Evolutionary conservation across 495 filamentous ascomycete genomes (phyloP).

Genomic region (Penicillium nucicola): DNA sequence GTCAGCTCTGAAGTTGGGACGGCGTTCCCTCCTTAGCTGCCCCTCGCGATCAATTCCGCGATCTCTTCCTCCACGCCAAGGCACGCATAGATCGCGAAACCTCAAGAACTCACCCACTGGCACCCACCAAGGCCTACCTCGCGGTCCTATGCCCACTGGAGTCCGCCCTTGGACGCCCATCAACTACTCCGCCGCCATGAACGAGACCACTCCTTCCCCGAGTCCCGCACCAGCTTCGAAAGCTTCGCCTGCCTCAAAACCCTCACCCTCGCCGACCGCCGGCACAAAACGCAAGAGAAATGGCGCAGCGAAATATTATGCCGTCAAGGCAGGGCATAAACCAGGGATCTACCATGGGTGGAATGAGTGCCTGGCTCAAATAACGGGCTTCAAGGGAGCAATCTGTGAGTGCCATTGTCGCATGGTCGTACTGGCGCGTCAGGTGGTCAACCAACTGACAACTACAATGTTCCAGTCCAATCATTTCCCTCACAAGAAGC

Average conservation of each 20-base stretch:
- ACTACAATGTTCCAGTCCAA: conserved; percentile 58
- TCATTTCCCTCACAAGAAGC: conserved; percentile 74
- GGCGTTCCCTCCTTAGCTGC: conserved; percentile 30
- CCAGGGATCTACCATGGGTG: conserved; percentile 89
- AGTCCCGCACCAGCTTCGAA: conserved; percentile 33
- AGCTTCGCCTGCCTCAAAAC: conserved; percentile 24
- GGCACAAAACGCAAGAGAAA: conserved; percentile 65
- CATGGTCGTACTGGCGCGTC: background rate
- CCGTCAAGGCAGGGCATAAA: conserved; percentile 69
- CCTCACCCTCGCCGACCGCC: conserved; percentile 36
- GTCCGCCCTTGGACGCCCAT: background rate
- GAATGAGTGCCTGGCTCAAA: conserved; percentile 76
- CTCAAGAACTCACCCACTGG: background rate
- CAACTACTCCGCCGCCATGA: conserved; percentile 21
- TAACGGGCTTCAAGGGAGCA: conserved; percentile 81
- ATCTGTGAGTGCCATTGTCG: conserved; percentile 57
- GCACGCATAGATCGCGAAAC: conserved; percentile 2
- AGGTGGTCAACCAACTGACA: conserved; percentile 9
- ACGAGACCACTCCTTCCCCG: conserved; percentile 37
- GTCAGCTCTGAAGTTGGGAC: conserved; percentile 29
- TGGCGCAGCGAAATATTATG: conserved; percentile 73
- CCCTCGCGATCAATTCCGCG: conserved; percentile 22
- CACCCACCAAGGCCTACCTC: background rate
- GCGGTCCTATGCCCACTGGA: background rate
- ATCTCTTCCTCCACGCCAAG: conserved; percentile 11